These are phyloP conservation scores for Papiliotrema flavescens DNA, from an alignment of 1,284 basidiomycete species.

Conservation along the genomic window DNA sequence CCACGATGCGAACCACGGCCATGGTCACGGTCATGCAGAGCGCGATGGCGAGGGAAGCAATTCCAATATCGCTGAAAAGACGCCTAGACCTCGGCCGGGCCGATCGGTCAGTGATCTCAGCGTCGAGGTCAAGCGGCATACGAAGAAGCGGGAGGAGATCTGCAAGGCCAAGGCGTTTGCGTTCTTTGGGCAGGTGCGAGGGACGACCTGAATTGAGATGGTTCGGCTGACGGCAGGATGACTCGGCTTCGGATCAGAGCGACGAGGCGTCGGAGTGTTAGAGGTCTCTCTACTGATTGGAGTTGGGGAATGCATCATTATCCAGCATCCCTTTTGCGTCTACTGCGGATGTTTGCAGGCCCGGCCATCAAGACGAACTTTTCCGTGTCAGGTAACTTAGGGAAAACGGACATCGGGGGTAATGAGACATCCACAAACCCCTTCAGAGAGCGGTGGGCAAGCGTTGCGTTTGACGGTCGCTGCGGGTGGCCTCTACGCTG, in stretches of 20 bases:
- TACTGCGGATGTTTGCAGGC: too few relatives aligned
- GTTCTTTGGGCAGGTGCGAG: conserved; percentile 43
- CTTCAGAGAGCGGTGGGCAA: too few relatives aligned
- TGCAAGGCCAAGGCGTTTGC: conserved; percentile 44
- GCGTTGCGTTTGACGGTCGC: too few relatives aligned
- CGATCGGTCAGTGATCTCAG: neutral
- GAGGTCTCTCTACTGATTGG: too few relatives aligned
- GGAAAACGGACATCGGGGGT: too few relatives aligned
- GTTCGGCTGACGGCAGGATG: conserved; percentile 66
- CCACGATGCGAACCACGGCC: neutral
- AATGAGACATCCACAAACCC: too few relatives aligned
- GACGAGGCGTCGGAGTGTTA: conserved; percentile 29
- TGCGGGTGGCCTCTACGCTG: too few relatives aligned
- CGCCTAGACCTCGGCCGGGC: neutral
- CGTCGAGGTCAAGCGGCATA: neutral
- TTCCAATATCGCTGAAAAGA: neutral
- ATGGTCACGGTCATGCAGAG: neutral
- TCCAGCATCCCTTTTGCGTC: too few relatives aligned
- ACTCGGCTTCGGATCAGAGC: conserved; percentile 60
- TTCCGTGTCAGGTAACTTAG: too few relatives aligned
- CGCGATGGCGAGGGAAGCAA: conserved; percentile 37
- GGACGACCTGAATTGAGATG: conserved; percentile 34
- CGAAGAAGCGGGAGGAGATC: conserved; percentile 3
- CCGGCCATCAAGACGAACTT: too few relatives aligned
- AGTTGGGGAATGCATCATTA: too few relatives aligned